Conservation (phyloP, 1,139 yeast genomes). For the Blastobotrys ciferrii region DNA sequence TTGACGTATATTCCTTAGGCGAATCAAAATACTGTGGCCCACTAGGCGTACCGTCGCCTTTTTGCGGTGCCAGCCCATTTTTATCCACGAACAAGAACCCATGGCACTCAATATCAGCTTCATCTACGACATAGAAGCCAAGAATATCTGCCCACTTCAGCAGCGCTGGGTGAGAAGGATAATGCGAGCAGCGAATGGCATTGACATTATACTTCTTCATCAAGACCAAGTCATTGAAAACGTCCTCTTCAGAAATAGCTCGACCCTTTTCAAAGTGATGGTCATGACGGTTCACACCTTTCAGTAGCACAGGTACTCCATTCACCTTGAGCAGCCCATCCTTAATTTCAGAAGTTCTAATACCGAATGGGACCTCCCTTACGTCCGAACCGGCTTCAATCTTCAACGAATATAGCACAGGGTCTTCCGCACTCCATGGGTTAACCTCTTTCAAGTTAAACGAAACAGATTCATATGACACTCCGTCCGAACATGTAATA, state of each 20-base stretch:
- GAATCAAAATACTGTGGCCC: neutral
- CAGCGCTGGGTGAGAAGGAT: slow-evolving; percentile 30
- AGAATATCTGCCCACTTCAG: slow-evolving; percentile 28
- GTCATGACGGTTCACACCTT: slow-evolving; percentile 41
- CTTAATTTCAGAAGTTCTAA: slow-evolving; percentile 34
- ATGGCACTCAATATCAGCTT: slow-evolving; percentile 42
- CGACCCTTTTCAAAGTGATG: slow-evolving; percentile 39
- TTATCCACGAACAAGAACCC: slow-evolving; percentile 30
- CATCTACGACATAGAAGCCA: slow-evolving; percentile 42
- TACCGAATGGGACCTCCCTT: slow-evolving; percentile 30
- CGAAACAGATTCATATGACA: neutral
- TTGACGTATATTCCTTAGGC: slow-evolving; percentile 30
- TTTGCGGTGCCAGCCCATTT: slow-evolving; percentile 2
- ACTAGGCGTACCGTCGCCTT: slow-evolving; percentile 2
- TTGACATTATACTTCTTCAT: slow-evolving; percentile 40
- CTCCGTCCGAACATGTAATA: neutral
- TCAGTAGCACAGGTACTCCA: slow-evolving; percentile 32
- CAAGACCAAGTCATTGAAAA: slow-evolving; percentile 31
- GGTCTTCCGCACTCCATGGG: slow-evolving; percentile 40
- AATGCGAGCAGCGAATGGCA: slow-evolving; percentile 39
- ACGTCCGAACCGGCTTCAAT: slow-evolving; percentile 11
- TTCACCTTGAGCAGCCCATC: slow-evolving; percentile 35
- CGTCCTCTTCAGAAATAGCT: slow-evolving; percentile 38
- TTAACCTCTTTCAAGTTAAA: slow-evolving; percentile 14
- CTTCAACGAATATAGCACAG: slow-evolving; percentile 32